Evolutionary conservation across 2,329 filamentous ascomycete genomes (phyloP).

Genomic region (Penicillium crustosum): DNA sequence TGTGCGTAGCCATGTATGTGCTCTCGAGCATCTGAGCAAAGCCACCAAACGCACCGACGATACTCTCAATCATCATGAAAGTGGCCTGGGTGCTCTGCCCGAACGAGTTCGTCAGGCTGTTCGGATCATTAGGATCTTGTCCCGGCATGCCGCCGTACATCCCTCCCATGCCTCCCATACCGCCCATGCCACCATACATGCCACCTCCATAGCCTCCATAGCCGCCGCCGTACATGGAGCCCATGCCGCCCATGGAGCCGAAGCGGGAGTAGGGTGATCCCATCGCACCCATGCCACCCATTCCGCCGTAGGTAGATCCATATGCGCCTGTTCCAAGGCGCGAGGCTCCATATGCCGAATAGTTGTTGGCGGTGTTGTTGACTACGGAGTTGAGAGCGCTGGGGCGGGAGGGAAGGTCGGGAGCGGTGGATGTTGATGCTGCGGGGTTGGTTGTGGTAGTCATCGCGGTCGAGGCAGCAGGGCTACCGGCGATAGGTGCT

Average conservation of each 20-base stretch:
- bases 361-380: constrained; percentile 83
- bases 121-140: constrained; percentile 76
- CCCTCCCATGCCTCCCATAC: constrained; percentile 48
- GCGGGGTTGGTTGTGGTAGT: constrained; percentile 46
- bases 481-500: constrained; percentile 21
- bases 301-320: constrained; percentile 48
- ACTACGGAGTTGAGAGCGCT: constrained; percentile 74
- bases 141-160: constrained; percentile 54
- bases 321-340: constrained; percentile 56
- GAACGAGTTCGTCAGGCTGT: constrained; percentile 93
- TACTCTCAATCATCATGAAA: constrained; percentile 96
- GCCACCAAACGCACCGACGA: constrained; percentile 93
- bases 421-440: constrained; percentile 51
- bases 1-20: constrained; percentile 99
- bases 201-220: constrained; percentile 21
- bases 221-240: constrained; percentile 35
- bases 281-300: constrained; percentile 40
- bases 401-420: constrained; percentile 77
- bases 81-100: constrained; percentile 93
- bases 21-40: constrained; percentile 99
- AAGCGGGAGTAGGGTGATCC: constrained; percentile 56
- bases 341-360: constrained; percentile 64
- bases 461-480: constrained; percentile 36
- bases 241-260: constrained; percentile 50
- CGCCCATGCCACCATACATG: constrained; percentile 44